Conservation (phyloP, 345 rosid species). For the Lepidium sativum region DNA sequence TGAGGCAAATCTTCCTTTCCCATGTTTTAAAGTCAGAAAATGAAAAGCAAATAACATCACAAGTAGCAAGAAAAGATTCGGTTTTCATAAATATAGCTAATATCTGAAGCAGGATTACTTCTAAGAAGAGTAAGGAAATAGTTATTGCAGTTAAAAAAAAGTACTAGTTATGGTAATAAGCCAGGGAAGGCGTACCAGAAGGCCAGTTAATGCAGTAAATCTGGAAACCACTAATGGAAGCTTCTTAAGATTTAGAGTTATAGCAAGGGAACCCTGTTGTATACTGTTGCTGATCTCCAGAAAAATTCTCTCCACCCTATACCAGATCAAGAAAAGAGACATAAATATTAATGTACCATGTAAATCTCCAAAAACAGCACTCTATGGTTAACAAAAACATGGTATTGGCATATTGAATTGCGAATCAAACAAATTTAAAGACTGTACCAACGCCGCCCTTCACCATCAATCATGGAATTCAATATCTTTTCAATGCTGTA, state of each 20-base stretch:
- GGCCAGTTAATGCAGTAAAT: conserved; percentile 89
- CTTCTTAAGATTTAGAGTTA: conserved; percentile 62
- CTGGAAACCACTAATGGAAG: conserved; percentile 71
- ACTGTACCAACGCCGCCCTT: conserved; percentile 83
- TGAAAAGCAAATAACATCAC: background rate
- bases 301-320: conserved; percentile 90
- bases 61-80: background rate
- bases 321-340: conserved; percentile 5
- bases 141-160: background rate
- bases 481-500: conserved; percentile 72
- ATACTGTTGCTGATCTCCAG: conserved; percentile 76
- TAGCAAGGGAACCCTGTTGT: conserved; percentile 49
- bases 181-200: conserved; percentile 51
- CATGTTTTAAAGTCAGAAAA: background rate
- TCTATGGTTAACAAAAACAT: background rate
- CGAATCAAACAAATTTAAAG: conserved; percentile 17
- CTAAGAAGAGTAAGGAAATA: no score
- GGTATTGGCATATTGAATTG: background rate
- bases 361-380: conserved; percentile 6
- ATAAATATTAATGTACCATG: background rate
- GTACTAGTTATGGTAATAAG: background rate
- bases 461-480: conserved; percentile 78
- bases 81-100: background rate
- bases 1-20: background rate
- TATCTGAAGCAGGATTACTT: background rate